These are phyloP conservation scores for Rhododendron henanense DNA, from an alignment of 148 eudicot species.

Conservation along the genomic window DNA sequence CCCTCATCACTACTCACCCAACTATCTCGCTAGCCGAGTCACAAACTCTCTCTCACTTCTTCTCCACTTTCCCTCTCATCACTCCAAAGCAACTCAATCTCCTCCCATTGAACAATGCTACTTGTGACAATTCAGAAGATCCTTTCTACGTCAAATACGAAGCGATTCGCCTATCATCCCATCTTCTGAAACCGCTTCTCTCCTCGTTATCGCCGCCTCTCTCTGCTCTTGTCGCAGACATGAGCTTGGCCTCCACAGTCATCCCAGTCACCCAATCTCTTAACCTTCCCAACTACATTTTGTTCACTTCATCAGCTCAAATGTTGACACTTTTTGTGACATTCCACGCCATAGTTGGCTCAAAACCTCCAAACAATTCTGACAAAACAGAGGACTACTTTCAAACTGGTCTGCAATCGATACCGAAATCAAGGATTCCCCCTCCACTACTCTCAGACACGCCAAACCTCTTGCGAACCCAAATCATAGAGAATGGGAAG, in stretches of 20 bases:
- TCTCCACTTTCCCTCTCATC: slow-evolving; percentile 10
- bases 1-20: slow-evolving; percentile 6
- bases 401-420: background rate
- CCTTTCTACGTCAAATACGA: slow-evolving; percentile 11
- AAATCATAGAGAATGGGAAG: slow-evolving; percentile 5
- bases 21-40: slow-evolving; percentile 8
- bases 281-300: background rate
- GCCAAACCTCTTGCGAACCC: slow-evolving; percentile 3
- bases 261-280: slow-evolving; percentile 14
- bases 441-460: slow-evolving; percentile 12
- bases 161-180: slow-evolving; percentile 12
- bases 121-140: background rate
- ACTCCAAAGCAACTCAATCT: slow-evolving; percentile 4
- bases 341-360: background rate
- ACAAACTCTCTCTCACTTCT: slow-evolving; percentile 8
- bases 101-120: background rate
- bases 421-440: slow-evolving; percentile 17
- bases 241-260: slow-evolving; percentile 17
- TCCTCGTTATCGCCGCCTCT: background rate
- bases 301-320: slow-evolving; percentile 5
- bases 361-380: background rate
- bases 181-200: slow-evolving; percentile 7
- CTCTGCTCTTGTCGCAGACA: slow-evolving; percentile 13
- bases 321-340: slow-evolving; percentile 9
- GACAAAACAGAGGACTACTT: background rate